Percentiles rank a stretch among this genome's conserved stretches.
Evolutionary conservation across 768 basidiomycete species (phyloP).

Genomic region (Tricholoma hemisulphureum): DNA sequence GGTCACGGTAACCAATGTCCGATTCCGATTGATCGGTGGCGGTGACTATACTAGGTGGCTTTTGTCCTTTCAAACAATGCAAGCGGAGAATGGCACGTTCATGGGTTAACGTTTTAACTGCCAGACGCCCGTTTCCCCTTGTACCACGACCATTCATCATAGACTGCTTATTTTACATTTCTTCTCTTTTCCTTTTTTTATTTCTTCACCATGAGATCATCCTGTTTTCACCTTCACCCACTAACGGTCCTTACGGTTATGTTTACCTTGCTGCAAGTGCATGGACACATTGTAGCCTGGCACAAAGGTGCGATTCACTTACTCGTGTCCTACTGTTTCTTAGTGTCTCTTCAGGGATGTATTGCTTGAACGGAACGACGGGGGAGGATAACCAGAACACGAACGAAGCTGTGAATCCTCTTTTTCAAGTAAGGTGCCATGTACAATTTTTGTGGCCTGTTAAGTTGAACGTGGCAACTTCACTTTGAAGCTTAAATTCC

Average conservation of each 20-base stretch:
- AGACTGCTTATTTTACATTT: neutral
- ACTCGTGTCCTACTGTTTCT: neutral
- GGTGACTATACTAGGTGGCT: too few species aligned
- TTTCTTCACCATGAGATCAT: neutral
- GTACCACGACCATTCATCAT: neutral
- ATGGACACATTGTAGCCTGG: slow-evolving; percentile 17
- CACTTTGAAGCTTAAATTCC: slow-evolving; percentile 5
- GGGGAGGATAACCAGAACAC: slow-evolving; percentile 37
- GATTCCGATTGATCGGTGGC: too few species aligned
- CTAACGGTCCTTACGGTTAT: neutral
- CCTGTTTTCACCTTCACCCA: neutral
- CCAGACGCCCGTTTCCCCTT: neutral
- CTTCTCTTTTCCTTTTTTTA: neutral
- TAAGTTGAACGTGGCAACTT: neutral
- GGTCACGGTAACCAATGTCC: too few species aligned
- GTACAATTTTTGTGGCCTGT: neutral
- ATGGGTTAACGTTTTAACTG: too few species aligned
- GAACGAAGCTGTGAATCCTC: slow-evolving; percentile 39
- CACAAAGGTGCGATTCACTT: slow-evolving; percentile 11
- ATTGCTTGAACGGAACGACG: slow-evolving; percentile 40
- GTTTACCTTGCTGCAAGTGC: slow-evolving; percentile 12
- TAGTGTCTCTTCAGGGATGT: slow-evolving; percentile 35
- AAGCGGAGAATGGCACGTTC: too few species aligned
- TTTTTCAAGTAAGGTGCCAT: slow-evolving; percentile 41
- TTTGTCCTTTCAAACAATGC: neutral